A percentile compares a stretch with the other conserved stretches of the same genome.
Conservation (phyloP, 129 eudicot species). For the Erigeron canadensis region DNA sequence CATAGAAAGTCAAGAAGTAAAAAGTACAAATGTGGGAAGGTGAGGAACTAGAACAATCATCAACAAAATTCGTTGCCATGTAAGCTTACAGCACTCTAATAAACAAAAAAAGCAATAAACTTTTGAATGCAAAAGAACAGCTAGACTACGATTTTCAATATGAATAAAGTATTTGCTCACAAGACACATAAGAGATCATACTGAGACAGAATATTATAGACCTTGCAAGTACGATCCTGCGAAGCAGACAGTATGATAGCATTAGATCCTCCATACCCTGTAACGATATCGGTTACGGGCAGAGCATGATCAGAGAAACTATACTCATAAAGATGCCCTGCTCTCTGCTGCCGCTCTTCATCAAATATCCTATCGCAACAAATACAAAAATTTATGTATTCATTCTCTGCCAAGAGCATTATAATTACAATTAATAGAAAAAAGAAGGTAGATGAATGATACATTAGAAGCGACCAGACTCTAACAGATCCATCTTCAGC, state of each 20-base stretch:
- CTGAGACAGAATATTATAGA: slow-evolving; percentile 17
- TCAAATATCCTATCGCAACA: slow-evolving; percentile 64
- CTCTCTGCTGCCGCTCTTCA: slow-evolving; percentile 56
- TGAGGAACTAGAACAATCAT: slow-evolving; percentile 7
- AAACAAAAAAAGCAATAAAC: neutral
- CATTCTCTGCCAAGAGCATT: neutral
- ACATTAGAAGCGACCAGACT: slow-evolving; percentile 91
- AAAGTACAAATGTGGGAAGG: neutral
- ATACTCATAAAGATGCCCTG: slow-evolving; percentile 67
- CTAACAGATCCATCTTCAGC: slow-evolving; percentile 91
- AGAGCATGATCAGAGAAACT: slow-evolving; percentile 82
- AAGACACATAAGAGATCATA: neutral
- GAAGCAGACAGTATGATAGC: slow-evolving; percentile 84
- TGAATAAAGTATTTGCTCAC: neutral
- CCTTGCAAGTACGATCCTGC: slow-evolving; percentile 97
- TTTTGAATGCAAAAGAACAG: neutral
- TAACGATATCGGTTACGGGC: slow-evolving; percentile 74
- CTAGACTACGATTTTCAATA: neutral
- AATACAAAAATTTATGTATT: neutral
- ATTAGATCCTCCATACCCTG: slow-evolving; percentile 78
- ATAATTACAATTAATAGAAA: neutral
- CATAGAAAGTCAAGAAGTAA: neutral
- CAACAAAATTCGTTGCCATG: neutral
- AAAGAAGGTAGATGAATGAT: slow-evolving; percentile 17
- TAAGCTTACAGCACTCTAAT: neutral